Conservation (phyloP, 495 filamentous ascomycete genomes). For the Penicillium nucicola region DNA sequence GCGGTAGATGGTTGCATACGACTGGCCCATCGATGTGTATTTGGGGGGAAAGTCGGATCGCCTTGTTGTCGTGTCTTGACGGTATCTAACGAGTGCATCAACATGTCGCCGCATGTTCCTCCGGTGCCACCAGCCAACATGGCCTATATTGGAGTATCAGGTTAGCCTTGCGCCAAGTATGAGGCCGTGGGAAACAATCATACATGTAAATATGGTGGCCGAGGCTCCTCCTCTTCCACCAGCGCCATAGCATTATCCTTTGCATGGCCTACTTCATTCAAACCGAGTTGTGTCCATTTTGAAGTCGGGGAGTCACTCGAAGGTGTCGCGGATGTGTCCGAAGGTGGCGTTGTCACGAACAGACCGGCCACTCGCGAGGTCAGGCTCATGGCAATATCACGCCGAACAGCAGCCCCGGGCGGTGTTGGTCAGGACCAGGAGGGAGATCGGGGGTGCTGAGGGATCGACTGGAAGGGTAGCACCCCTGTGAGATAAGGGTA, state of each 20-base stretch:
- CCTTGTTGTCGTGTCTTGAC: conserved; percentile 99
- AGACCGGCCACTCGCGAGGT: conserved; percentile 43
- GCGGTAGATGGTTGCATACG: conserved; percentile 87
- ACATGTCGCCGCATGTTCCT: conserved; percentile 89
- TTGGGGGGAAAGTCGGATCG: conserved; percentile 84
- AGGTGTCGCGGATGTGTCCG: conserved; percentile 17
- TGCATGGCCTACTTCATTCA: conserved; percentile 10
- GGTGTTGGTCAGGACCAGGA: conserved; percentile 33
- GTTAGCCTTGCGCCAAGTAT: conserved; percentile 1
- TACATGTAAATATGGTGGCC: conserved; percentile 66
- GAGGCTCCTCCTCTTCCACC: conserved; percentile 47
- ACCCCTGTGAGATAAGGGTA: conserved; percentile 11
- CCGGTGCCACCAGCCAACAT: conserved; percentile 94
- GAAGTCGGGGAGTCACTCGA: conserved; percentile 14
- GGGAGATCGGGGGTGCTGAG: conserved; percentile 12
- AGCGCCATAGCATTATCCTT: conserved; percentile 10
- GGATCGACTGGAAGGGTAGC: conserved; percentile 13
- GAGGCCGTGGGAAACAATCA: conserved; percentile 19
- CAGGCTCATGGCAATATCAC: conserved; percentile 45
- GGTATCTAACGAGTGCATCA: conserved; percentile 98
- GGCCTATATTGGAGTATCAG: conserved; percentile 49
- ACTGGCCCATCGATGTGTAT: conserved; percentile 82
- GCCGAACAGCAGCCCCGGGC: conserved; percentile 28
- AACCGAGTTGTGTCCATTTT: background rate
- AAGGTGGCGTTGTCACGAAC: conserved; percentile 38